Percentiles rank a stretch among this genome's conserved stretches.
Evolutionary conservation across 2,329 filamentous ascomycete species (phyloP).

Genomic region (Thelonectria blattea): DNA sequence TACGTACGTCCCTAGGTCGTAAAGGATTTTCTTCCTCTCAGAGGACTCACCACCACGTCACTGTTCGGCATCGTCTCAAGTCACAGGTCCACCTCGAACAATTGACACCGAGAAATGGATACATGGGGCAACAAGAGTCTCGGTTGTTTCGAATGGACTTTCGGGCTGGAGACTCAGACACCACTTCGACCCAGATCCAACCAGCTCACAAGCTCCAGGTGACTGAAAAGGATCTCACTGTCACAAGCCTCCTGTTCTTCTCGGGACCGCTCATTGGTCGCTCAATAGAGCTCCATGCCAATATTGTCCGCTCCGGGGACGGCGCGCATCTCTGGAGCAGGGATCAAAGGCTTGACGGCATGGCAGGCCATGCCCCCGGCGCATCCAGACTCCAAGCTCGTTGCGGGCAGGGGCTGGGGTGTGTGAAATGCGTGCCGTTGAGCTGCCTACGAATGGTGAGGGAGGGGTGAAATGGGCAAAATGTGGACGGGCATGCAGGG

Average conservation of each 20-base stretch:
- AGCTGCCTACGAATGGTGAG: conserved; percentile 15
- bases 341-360: conserved; percentile 21
- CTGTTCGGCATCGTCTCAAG: not conserved
- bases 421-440: conserved; percentile 6
- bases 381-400: conserved; percentile 26
- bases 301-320: conserved; percentile 21
- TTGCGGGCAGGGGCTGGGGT: conserved; percentile 27
- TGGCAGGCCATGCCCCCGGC: conserved; percentile 18
- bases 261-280: conserved; percentile 20
- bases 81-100: not conserved
- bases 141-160: conserved; percentile 8
- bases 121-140: conserved; percentile 1
- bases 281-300: conserved; percentile 19
- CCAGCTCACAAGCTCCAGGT: not conserved
- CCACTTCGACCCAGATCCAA: not conserved
- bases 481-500: conserved; percentile 24
- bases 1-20: too few species aligned
- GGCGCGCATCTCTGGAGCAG: conserved; percentile 9
- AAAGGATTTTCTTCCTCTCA: not conserved
- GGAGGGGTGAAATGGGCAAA: conserved; percentile 28
- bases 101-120: conserved; percentile 8
- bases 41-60: not conserved
- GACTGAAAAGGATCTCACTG: conserved; percentile 15
- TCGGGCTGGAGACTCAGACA: not conserved
- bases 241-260: conserved; percentile 19